These are phyloP conservation scores for Populus tomentosa DNA, from an alignment of 441 rosid species.

Conservation along the genomic window DNA sequence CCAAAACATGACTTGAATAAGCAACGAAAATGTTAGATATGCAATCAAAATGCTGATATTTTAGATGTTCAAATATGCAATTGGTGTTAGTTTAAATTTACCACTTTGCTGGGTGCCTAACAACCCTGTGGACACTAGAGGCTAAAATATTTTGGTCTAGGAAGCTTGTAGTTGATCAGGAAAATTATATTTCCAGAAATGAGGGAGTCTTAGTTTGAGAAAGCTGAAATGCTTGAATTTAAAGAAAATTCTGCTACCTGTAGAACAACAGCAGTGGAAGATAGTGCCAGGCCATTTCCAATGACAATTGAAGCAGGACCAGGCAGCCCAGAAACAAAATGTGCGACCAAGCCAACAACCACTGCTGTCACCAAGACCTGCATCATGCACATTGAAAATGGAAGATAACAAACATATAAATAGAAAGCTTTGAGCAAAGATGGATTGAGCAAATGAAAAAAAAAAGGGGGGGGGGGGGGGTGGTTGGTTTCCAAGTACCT, in stretches of 20 bases:
- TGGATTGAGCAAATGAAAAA: slow-evolving; percentile 3
- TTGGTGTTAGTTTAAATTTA: background rate
- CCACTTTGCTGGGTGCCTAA: background rate
- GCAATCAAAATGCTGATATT: background rate
- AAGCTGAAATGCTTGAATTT: slow-evolving; percentile 14
- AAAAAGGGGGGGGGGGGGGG: background rate
- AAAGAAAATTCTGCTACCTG: slow-evolving; percentile 51
- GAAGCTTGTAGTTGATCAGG: slow-evolving; percentile 9
- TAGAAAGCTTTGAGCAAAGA: slow-evolving; percentile 7
- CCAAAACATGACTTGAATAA: slow-evolving; percentile 1
- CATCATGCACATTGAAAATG: slow-evolving; percentile 24
- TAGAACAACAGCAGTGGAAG: slow-evolving; percentile 98
- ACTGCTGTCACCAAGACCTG: slow-evolving; percentile 96
- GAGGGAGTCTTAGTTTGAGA: background rate
- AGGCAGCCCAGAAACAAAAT: slow-evolving; percentile 70
- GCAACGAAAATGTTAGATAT: slow-evolving; percentile 5
- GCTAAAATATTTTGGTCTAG: slow-evolving; percentile 6
- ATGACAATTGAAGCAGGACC: slow-evolving; percentile 96
- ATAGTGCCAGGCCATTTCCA: slow-evolving; percentile 96
- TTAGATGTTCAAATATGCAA: background rate
- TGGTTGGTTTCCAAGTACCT: slow-evolving; percentile 43
- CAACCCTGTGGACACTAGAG: background rate
- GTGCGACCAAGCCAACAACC: slow-evolving; percentile 75
- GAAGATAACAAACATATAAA: slow-evolving; percentile 13
- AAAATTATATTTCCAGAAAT: slow-evolving; percentile 1